Base-by-base conservation (phyloP, 2,329 filamentous ascomycete genomes). In the Aschersonia sp. region DNA sequence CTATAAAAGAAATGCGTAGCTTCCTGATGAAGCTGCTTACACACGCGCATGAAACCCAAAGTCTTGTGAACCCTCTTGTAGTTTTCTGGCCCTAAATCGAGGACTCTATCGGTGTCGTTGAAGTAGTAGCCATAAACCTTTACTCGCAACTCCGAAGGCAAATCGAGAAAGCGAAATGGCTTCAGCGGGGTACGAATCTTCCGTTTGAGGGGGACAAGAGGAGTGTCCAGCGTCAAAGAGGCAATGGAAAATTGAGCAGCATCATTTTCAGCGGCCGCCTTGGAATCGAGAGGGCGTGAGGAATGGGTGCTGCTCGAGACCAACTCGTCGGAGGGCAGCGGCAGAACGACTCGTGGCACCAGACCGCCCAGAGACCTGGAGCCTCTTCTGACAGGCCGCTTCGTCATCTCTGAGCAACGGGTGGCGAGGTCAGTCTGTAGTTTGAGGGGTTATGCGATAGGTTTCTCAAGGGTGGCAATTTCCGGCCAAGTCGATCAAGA, bases 131-230 rank as follows among this genome's bases (percentile, higher is more conserved):
- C 72, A 59, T 87, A 88, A 10, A 89, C 74, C 55, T 78, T 76
- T 50, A 83, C 67, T 6, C 84, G 79, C 32, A 89, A 62, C 58
- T 89, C 84, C 0, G 76, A 72, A 0, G 84, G 84, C 1, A 89
- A 66, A 32, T 74, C 67, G 49, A 87, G 70, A 59, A 88, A 84
- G 6, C 67, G 74, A 48, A 86, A 86, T 0, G 76, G 71, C 43
- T 63, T 60, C 2, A 63, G 58, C 14, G 65, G 64, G 0, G 55
- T 55, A 7, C 58, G 60, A 6, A 50, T 47, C 54, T 61, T 67
- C 30, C 58, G 56, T 32, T 44, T 53, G n/a, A 65, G 51, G 2
- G 60, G 62, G 51, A 53, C 57, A 5, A 56, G 54, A n/a, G 55
- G 59, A 2, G 64, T 63, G 45, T 66, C 62, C 30, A 75, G 59